Percentiles rank a stretch among this genome's conserved stretches.
Conservation (phyloP, 2,329 filamentous ascomycete species). For the Chaetothyriales sp. region DNA sequence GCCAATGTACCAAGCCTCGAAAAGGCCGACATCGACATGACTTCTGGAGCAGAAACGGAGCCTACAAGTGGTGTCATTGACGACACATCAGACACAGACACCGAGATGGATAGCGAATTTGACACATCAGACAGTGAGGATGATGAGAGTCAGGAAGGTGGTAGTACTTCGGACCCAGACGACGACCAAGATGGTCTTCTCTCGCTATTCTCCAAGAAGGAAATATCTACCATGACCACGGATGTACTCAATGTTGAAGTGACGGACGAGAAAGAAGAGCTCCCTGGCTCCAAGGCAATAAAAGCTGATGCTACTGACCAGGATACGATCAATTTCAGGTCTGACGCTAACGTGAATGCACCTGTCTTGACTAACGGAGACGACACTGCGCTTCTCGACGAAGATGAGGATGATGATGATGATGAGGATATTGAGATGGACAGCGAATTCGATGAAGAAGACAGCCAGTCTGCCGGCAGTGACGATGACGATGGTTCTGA, state of each 20-base stretch:
- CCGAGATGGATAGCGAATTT: constrained; percentile 35
- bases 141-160: constrained; percentile 35
- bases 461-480: constrained; percentile 34
- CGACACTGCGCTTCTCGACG: background rate
- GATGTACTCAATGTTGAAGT: background rate
- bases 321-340: background rate
- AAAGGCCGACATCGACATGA: constrained; percentile 1
- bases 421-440: constrained; percentile 28
- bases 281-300: background rate
- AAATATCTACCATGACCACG: constrained; percentile 11
- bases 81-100: constrained; percentile 18
- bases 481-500: constrained; percentile 29
- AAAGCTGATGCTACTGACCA: background rate
- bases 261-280: background rate
- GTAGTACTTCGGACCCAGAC: constrained; percentile 31
- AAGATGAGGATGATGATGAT: constrained; percentile 16
- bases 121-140: constrained; percentile 30
- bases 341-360: background rate
- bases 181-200: constrained; percentile 24
- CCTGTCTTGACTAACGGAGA: background rate
- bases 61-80: constrained; percentile 18
- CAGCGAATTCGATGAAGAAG: constrained; percentile 33
- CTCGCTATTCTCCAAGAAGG: constrained; percentile 33
- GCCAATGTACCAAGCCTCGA: constrained; percentile 24
- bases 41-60: constrained; percentile 1